A percentile compares a stretch with the other conserved stretches of the same genome.
Conservation (phyloP, 2,329 filamentous ascomycete genomes). For the Ceratocystis lukuohia region DNA sequence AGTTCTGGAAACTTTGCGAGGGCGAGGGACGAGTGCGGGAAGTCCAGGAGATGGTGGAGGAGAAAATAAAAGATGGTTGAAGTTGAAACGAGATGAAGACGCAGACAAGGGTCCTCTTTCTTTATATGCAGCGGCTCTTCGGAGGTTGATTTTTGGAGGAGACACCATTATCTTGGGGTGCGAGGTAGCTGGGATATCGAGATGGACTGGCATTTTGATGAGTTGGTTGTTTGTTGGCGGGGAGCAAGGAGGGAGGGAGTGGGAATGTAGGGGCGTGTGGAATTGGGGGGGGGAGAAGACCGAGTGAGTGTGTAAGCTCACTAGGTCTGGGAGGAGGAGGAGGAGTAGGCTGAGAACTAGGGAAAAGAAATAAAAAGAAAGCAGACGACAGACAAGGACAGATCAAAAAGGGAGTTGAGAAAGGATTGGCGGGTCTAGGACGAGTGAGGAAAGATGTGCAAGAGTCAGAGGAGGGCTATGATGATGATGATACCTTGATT, state of each 20-base stretch:
- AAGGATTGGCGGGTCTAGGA: neutral
- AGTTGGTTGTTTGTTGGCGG: conserved; percentile 14
- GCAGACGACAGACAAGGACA: neutral
- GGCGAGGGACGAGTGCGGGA: conserved; percentile 52
- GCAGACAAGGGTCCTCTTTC: conserved; percentile 44
- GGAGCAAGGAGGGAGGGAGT: neutral
- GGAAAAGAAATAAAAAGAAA: neutral
- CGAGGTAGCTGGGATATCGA: conserved; percentile 34
- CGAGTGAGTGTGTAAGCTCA: neutral
- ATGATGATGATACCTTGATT: conserved; percentile 1
- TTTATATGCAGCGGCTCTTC: conserved; percentile 45
- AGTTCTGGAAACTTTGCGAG: conserved; percentile 46
- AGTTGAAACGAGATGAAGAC: conserved; percentile 49
- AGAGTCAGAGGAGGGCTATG: neutral
- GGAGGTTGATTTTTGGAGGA: conserved; percentile 45
- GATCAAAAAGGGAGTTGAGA: conserved; percentile 4
- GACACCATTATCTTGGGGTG: conserved; percentile 40
- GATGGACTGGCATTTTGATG: conserved; percentile 32
- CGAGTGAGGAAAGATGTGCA: conserved; percentile 1
- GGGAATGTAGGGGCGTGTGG: conserved; percentile 1
- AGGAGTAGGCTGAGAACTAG: conserved; percentile 3
- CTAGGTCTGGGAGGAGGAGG: neutral
- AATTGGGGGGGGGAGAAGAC: neutral
- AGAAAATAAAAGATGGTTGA: conserved; percentile 54
- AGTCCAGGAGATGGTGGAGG: conserved; percentile 58